Evolutionary conservation across 208 protist species (phyloP).

Genomic region (Leishmania mexicana): DNA sequence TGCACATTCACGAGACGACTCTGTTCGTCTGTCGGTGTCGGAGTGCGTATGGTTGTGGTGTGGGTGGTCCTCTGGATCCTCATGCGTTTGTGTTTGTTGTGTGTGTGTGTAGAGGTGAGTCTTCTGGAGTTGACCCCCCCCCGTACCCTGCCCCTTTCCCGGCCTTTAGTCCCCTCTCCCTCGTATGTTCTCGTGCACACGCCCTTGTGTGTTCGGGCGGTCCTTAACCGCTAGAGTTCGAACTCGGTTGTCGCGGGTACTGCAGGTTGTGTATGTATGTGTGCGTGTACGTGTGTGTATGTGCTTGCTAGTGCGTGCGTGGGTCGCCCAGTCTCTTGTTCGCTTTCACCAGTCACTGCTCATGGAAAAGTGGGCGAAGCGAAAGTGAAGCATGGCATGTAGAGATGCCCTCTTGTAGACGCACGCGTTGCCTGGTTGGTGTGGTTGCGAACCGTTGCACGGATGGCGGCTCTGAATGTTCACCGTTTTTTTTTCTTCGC

Average conservation of each 20-base stretch:
- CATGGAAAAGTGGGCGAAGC: background rate
- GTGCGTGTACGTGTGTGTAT: background rate
- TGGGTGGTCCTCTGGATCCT: background rate
- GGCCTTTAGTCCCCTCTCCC: background rate
- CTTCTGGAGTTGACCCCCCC: background rate
- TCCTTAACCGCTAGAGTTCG: background rate
- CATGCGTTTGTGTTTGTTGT: background rate
- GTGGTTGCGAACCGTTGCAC: background rate
- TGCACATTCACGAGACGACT: background rate
- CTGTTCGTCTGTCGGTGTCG: background rate
- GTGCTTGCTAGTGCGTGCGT: background rate
- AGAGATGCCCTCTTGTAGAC: background rate
- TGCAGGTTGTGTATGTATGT: background rate
- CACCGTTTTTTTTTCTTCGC: background rate
- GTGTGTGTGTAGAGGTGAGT: background rate
- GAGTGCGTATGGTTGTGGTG: background rate
- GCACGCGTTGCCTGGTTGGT: background rate
- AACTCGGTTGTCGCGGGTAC: background rate
- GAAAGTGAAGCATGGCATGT: background rate
- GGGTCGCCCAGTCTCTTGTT: background rate
- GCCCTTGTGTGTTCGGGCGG: background rate
- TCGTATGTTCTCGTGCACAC: background rate
- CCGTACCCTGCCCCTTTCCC: background rate
- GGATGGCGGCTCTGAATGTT: background rate
- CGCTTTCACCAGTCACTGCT: background rate